These are phyloP conservation scores for Crithidia sp. DNA, from an alignment of 208 protist species.

Conservation along the genomic window DNA sequence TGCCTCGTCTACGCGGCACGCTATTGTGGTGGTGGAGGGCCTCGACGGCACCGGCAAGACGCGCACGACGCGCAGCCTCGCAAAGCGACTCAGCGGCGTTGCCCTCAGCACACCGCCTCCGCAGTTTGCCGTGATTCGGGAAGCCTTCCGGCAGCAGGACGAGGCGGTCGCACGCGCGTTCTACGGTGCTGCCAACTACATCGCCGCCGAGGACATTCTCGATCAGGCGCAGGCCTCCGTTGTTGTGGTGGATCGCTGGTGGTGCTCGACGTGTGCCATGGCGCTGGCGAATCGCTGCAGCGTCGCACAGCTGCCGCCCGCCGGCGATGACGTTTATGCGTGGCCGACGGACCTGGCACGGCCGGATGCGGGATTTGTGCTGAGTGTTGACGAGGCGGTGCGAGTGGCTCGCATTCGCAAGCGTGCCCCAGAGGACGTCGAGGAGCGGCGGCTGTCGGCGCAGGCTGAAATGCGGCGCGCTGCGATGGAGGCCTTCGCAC, in stretches of 20 bases:
- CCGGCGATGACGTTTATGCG: conserved; percentile 44
- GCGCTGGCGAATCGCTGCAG: conserved; percentile 52
- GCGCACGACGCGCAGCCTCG: conserved; percentile 41
- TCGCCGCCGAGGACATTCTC: conserved; percentile 48
- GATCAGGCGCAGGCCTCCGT: background rate
- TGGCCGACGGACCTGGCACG: conserved; percentile 59
- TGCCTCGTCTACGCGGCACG: conserved; percentile 17
- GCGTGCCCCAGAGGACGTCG: conserved; percentile 58
- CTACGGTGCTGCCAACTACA: conserved; percentile 77
- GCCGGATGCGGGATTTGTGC: conserved; percentile 38
- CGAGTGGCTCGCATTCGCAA: conserved; percentile 56
- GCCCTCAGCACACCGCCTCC: conserved; percentile 57
- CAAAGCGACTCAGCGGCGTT: conserved; percentile 36
- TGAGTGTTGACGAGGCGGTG: conserved; percentile 64
- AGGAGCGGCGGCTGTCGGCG: conserved; percentile 61
- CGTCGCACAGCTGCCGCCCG: conserved; percentile 37
- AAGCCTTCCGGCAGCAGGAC: conserved; percentile 43
- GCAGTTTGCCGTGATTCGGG: conserved; percentile 46
- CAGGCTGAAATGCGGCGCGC: conserved; percentile 54
- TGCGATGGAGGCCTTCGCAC: conserved; percentile 61
- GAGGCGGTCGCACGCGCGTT: conserved; percentile 61
- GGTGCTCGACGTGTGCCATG: conserved; percentile 82
- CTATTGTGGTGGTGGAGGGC: conserved; percentile 66
- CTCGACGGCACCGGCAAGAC: conserved; percentile 83
- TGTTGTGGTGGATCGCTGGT: conserved; percentile 82